A percentile compares a stretch with the other conserved stretches of the same genome.
These are phyloP conservation scores for Syzygium oleosum DNA, from an alignment of 345 rosid species.

Conservation along the genomic window DNA sequence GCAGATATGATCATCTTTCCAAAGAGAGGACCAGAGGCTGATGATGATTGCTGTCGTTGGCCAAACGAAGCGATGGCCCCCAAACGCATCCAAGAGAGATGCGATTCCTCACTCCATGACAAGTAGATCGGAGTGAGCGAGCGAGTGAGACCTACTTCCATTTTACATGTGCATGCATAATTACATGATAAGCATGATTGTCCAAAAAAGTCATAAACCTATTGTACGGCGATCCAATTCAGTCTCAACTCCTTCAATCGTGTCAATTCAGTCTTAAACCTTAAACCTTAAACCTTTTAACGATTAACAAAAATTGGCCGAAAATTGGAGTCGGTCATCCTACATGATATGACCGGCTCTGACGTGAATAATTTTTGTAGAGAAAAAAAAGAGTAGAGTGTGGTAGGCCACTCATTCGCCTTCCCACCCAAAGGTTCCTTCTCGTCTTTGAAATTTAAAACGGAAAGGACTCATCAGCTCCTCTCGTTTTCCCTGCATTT, in stretches of 20 bases:
- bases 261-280: no score
- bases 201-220: rapidly evolving
- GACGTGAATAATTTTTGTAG: background rate
- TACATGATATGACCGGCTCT: rapidly evolving
- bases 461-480: background rate
- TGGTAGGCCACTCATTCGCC: background rate
- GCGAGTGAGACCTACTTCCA: background rate
- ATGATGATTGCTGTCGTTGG: background rate
- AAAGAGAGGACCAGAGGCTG: background rate
- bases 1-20: background rate
- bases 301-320: no score
- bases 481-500: background rate
- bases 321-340: no score
- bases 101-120: background rate
- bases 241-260: background rate
- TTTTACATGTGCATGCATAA: background rate
- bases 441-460: background rate
- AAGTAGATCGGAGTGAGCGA: background rate
- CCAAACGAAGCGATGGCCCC: background rate
- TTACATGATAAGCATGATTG: background rate
- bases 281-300: no score
- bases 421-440: background rate
- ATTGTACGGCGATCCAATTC: rapidly evolving
- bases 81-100: background rate
- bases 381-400: background rate